Evolutionary conservation across 176 grass and related monocot species (phyloP).

Genomic region (Phoenix dactylifera): DNA sequence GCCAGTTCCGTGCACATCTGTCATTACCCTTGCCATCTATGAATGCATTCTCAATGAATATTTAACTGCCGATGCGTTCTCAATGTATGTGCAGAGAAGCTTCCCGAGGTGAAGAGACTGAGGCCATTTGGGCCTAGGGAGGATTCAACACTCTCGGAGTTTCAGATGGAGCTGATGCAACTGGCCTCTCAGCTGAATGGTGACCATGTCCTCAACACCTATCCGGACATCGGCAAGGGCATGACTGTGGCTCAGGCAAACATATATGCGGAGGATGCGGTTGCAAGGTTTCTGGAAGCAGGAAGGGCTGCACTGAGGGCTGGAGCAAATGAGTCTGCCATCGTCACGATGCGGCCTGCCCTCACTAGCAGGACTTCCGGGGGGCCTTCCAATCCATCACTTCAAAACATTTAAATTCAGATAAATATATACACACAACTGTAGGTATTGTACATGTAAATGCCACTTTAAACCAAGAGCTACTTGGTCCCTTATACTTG

Average conservation of each 20-base stretch:
- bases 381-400: conserved; percentile 32
- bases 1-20: no score
- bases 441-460: no score
- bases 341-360: conserved; percentile 91
- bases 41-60: no score
- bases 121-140: conserved; percentile 82
- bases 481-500: no score
- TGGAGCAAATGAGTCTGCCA: conserved; percentile 81
- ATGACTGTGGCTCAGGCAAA: conserved; percentile 89
- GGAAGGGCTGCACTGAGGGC: conserved; percentile 74
- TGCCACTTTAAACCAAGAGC: no score
- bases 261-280: conserved; percentile 84
- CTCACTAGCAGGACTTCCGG: conserved; percentile 63
- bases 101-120: conserved; percentile 76
- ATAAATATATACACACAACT: no score
- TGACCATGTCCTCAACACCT: conserved; percentile 90
- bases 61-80: no score
- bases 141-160: conserved; percentile 67
- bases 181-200: conserved; percentile 91
- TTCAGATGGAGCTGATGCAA: conserved; percentile 98
- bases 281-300: conserved; percentile 89
- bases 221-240: conserved; percentile 84
- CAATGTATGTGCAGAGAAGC: conserved; percentile 48
- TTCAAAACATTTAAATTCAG: conserved; percentile 9
- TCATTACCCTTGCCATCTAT: no score